Conservation (phyloP, 306 rosid species). For the Cucumis hystrix region DNA sequence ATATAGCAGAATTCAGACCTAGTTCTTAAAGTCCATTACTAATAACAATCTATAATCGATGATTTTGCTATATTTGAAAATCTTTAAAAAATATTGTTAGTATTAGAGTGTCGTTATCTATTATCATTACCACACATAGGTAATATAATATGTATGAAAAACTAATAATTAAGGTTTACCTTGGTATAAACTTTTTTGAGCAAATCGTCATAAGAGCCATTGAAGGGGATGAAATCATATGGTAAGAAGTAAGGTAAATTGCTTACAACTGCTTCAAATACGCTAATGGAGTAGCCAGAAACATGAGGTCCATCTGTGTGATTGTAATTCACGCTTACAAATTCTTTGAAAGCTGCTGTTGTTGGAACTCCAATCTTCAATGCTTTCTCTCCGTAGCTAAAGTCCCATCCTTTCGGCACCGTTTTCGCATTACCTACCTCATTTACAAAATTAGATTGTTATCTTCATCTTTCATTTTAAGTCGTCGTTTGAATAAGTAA, state of each 20-base stretch:
- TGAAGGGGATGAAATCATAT: conserved; percentile 16
- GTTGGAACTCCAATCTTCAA: conserved; percentile 39
- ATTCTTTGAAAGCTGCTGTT: conserved; percentile 25
- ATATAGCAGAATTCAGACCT: too few relatives aligned
- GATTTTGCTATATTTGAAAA: too few relatives aligned
- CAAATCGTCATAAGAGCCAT: conserved; percentile 37
- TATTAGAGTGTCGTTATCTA: too few relatives aligned
- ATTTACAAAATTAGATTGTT: not conserved
- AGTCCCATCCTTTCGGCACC: not conserved
- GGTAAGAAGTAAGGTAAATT: conserved; percentile 21
- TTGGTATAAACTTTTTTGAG: conserved; percentile 27
- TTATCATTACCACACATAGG: too few relatives aligned
- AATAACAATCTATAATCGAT: too few relatives aligned
- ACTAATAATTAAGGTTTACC: conserved; percentile 10
- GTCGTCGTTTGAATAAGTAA: too few relatives aligned
- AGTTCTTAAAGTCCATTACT: too few relatives aligned
- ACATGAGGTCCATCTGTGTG: conserved; percentile 9
- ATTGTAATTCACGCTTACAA: conserved; percentile 30
- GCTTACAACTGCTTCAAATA: conserved; percentile 26
- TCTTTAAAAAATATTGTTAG: too few relatives aligned
- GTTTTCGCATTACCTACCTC: not conserved
- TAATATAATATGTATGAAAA: too few relatives aligned
- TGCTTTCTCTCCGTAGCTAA: not conserved
- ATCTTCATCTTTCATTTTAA: too few relatives aligned
- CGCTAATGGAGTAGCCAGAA: conserved; percentile 43